phyloP scores from a whole-genome alignment of 306 rosid genomes.

The Dalbergia oliveri region DNA sequence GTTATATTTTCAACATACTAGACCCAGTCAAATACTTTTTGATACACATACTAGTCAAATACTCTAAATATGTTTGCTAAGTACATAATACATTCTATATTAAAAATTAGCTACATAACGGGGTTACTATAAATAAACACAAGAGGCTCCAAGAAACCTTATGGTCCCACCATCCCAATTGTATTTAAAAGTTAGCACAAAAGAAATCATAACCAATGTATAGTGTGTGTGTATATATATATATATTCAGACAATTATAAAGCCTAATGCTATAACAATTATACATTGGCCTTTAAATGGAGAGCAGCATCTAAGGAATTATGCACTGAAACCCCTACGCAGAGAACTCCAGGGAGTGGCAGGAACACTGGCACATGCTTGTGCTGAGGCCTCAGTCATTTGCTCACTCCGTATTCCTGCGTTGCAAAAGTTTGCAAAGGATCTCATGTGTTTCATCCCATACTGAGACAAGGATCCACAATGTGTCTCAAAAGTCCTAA shows the following conservation, averaged over 20 bases:
- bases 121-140: background rate
- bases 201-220: conserved; percentile 15
- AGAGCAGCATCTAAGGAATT: conserved; percentile 29
- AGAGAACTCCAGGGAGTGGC: conserved; percentile 79
- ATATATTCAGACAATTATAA: conserved; percentile 5
- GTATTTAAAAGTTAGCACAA: conserved; percentile 47
- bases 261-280: conserved; percentile 1
- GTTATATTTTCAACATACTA: background rate
- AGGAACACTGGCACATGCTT: conserved; percentile 78
- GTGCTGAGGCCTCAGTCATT: conserved; percentile 85
- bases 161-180: conserved; percentile 13
- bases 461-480: conserved; percentile 91
- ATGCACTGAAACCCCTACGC: conserved; percentile 77
- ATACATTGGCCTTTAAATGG: conserved; percentile 36
- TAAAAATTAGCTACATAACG: background rate
- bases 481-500: conserved; percentile 81
- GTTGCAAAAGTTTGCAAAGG: conserved; percentile 90
- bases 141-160: conserved; percentile 5
- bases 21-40: background rate
- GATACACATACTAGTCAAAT: no score
- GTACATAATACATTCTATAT: background rate
- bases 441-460: conserved; percentile 96
- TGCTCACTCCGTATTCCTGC: conserved; percentile 72
- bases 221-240: background rate
- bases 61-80: background rate